Base-by-base conservation (phyloP, 805 yeast genomes). In the Saccharomycopsis fodiens region DNA sequence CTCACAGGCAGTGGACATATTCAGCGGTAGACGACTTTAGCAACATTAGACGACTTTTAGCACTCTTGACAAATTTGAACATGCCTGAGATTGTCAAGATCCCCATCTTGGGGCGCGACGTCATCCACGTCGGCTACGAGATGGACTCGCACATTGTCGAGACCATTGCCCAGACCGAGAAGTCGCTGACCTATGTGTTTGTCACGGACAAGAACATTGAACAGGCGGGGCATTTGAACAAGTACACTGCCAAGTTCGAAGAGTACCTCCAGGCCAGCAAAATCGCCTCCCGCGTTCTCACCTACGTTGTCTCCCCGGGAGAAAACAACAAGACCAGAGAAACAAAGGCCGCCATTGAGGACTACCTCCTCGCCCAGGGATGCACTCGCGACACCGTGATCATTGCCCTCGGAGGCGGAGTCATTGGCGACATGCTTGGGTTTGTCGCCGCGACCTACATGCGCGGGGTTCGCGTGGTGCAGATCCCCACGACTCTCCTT, bases 361-460 rank as follows among this genome's bases (percentile, higher is more conserved):
- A 93, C 64, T 91, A 74, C 64, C 67, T 93, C 57, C 73, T 93
- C 51, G 58, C 65, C 3, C 66, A 86, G 58, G 95, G 95, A 21
- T 93, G 98, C 64, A 93, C 97, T 13, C 78, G 98, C 65, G 98
- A 93, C 62, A 88, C 97, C 2, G 86, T 93, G 21, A 79, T 93
- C 47, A 66, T 93, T 40, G 98, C 98, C 6, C 78, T 93, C 49
- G 98, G 98, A 51, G 98, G 98, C 54, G 98, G 98, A 56, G 94
- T 93, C 43, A 91, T 93, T 63, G 98, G 98, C 50, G 98, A 93
- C 61, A 91, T 93, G 98, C 85, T 91, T 54, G 98, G 98, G 3
- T 93, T 79, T 61, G 97, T 93, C 35, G 98, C 98, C n/a, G 91
- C 98, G 27, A 93, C 98, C 2, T 93, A 93, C 63, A 93, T 93